These are phyloP conservation scores for Phylloporus sp. DNA, from an alignment of 768 basidiomycete species.

Conservation along the genomic window DNA sequence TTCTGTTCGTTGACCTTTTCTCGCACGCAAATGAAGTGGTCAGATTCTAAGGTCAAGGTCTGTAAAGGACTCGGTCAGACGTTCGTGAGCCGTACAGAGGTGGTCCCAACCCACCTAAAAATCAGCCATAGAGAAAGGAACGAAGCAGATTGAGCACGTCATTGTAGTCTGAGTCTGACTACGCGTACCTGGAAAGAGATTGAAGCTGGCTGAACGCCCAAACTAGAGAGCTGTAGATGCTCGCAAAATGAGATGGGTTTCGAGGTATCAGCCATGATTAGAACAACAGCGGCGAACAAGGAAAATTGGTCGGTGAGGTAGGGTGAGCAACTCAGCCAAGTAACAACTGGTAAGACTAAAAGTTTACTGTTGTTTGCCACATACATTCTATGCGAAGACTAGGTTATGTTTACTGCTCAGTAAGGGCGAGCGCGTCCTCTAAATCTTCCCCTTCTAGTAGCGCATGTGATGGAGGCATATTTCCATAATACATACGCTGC, in stretches of 20 bases:
- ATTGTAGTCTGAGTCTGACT: constrained; percentile 23
- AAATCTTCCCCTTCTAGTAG: constrained; percentile 55
- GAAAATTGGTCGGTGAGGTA: constrained; percentile 19
- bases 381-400: constrained; percentile 2
- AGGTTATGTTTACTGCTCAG: constrained; percentile 44
- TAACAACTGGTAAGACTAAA: constrained; percentile 15
- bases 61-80: constrained; percentile 28
- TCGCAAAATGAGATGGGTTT: constrained; percentile 90
- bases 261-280: constrained; percentile 28
- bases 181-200: constrained; percentile 90
- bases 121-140: neutral
- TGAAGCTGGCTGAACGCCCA: constrained; percentile 93
- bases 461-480: constrained; percentile 51
- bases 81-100: neutral
- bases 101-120: constrained; percentile 18
- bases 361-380: constrained; percentile 34
- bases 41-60: constrained; percentile 94
- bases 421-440: constrained; percentile 69
- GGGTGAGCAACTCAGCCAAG: constrained; percentile 6
- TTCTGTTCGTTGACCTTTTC: constrained; percentile 94
- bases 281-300: constrained; percentile 13
- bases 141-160: constrained; percentile 15
- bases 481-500: constrained; percentile 76
- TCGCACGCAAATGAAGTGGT: constrained; percentile 96
- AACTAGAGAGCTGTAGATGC: constrained; percentile 89